Evolutionary conservation across 2,329 filamentous ascomycete species (phyloP).

Genomic region (Ceratocystis colombiana): DNA sequence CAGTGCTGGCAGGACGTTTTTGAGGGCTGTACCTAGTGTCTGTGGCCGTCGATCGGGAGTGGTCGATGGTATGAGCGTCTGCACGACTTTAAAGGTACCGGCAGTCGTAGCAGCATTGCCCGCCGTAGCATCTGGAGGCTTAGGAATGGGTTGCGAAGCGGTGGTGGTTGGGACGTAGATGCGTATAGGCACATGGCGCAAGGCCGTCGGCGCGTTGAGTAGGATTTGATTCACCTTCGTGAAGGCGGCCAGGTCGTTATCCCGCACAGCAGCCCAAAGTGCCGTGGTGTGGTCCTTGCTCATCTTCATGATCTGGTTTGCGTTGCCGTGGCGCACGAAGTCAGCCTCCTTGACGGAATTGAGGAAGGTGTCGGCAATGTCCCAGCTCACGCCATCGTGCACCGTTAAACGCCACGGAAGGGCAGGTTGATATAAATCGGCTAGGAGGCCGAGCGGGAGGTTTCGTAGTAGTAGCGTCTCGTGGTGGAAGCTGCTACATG

Average conservation of each 20-base stretch:
- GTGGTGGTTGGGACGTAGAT: conserved; percentile 70
- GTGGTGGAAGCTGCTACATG: conserved; percentile 51
- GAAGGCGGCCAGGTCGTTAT: conserved; percentile 65
- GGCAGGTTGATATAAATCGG: conserved; percentile 47
- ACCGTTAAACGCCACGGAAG: conserved; percentile 49
- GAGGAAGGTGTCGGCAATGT: conserved; percentile 52
- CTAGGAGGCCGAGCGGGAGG: conserved; percentile 44
- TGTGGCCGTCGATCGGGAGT: conserved; percentile 37
- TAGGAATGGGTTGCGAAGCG: conserved; percentile 34
- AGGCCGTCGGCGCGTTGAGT: conserved; percentile 60
- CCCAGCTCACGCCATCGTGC: conserved; percentile 46
- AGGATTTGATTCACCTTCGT: conserved; percentile 65
- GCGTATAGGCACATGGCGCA: conserved; percentile 77
- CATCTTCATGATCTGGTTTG: conserved; percentile 80
- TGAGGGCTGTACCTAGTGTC: conserved; percentile 64
- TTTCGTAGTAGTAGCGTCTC: conserved; percentile 45
- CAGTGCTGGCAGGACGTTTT: conserved; percentile 62
- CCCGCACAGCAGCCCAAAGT: conserved; percentile 70
- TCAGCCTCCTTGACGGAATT: conserved; percentile 66
- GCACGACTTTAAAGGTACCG: conserved; percentile 60
- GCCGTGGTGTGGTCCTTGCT: conserved; percentile 73
- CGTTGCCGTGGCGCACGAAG: conserved; percentile 77
- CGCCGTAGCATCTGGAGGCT: too few species aligned
- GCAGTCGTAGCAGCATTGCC: conserved; percentile 27
- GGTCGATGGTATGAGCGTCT: conserved; percentile 56